Evolutionary conservation across 1,139 yeast species (phyloP), one percentile per base, ranked within the genome.

Genomic region (Yarrowia galli): DNA sequence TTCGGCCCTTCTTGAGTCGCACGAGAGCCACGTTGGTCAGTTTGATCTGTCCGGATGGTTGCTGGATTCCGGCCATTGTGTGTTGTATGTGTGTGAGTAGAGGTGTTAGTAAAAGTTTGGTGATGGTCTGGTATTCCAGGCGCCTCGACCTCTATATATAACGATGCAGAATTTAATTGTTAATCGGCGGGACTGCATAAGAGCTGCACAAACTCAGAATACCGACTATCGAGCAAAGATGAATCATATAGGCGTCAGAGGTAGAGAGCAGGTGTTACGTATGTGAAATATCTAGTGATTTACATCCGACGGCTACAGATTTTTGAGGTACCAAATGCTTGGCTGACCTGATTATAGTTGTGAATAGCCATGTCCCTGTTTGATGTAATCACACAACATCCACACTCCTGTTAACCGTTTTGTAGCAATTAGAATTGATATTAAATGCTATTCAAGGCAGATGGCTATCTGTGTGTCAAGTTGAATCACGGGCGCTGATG

Each of bases 1-100:
- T 91, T 76, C 91, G 91, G 72, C 95, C 97, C 76, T 91, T 92
- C 75, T 89, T 91, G 87, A 95, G 88, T 67, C 96, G 84, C 67
- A 95, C 98, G 70, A 95, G 82, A 32, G 99, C 92, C 54, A 95
- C 98, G 79, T 95, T 95, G 67, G 99, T 95, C 74, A 95, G 84
- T 76, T 87, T 90, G 73, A 95, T 92, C 76, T 91, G 97, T 65
- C 92, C 87, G 32, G 88, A 85, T 3, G 99, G 99, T 79, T 93
- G 98, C 73, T 89, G 88, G 70, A 93, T 91, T 9, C 64, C 64
- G 49, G 72, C 70, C 74, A 73, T 73, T 68, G 60, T 53, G 22
- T 36, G 20, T 67, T 65, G 67, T 36, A 32, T 25, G 60, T 67
- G 42, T 32, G 28, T 4, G 2, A 18, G 56, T 22, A 43, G 5